These are phyloP conservation scores for Lantana camara DNA, from an alignment of 257 asterid species.

Conservation along the genomic window DNA sequence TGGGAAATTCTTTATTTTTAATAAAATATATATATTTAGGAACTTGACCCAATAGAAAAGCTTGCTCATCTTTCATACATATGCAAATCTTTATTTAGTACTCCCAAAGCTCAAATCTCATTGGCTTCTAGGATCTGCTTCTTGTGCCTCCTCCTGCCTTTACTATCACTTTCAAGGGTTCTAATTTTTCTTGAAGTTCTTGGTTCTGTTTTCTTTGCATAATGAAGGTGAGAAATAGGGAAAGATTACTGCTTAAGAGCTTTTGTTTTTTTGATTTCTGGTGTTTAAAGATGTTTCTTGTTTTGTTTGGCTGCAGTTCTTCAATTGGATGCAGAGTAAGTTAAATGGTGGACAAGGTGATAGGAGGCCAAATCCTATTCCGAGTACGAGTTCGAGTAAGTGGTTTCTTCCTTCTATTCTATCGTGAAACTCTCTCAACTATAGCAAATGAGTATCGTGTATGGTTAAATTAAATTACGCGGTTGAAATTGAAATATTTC, in stretches of 20 bases:
- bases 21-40: constrained; percentile 20
- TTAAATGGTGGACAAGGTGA: constrained; percentile 44
- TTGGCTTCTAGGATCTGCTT: constrained; percentile 67
- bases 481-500: no score
- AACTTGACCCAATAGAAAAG: constrained; percentile 40
- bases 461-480: no score
- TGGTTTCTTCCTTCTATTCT: neutral
- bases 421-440: neutral
- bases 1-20: neutral
- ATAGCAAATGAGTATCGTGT: neutral
- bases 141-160: constrained; percentile 7
- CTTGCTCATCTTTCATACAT: constrained; percentile 33
- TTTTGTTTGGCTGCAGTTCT: constrained; percentile 47
- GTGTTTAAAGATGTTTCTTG: neutral
- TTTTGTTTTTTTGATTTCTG: neutral
- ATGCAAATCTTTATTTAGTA: constrained; percentile 35
- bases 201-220: constrained; percentile 13
- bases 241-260: neutral
- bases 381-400: constrained; percentile 45
- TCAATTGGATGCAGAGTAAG: constrained; percentile 63
- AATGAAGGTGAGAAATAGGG: constrained; percentile 57
- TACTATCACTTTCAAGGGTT: neutral
- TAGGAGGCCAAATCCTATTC: constrained; percentile 27
- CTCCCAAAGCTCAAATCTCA: constrained; percentile 53
- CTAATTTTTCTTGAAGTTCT: neutral